Percentiles rank a stretch among this genome's conserved stretches.
phyloP scores from a whole-genome alignment of 306 rosid species.

The Vigna reflexopilosa region DNA sequence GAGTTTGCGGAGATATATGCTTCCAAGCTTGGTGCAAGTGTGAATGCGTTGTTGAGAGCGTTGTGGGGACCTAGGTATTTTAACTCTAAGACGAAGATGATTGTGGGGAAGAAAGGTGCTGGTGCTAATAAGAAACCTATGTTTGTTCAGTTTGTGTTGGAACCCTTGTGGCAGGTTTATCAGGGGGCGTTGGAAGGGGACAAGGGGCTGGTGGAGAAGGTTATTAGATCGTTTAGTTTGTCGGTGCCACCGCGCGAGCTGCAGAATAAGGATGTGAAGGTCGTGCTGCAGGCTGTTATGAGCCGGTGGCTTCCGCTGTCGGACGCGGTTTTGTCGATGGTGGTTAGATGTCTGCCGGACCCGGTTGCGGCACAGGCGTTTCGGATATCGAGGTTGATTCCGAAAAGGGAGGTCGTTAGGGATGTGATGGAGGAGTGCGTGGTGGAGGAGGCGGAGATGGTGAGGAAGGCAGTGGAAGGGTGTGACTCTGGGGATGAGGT shows the following conservation, averaged over 20 bases:
- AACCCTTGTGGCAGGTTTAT: constrained; percentile 85
- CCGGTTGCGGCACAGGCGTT: constrained; percentile 70
- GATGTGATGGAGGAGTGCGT: constrained; percentile 38
- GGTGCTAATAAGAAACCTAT: constrained; percentile 67
- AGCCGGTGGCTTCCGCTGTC: constrained; percentile 92
- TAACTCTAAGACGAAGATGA: constrained; percentile 75
- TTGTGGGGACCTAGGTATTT: constrained; percentile 80
- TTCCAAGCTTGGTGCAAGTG: constrained; percentile 76
- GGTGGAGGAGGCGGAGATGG: constrained; percentile 58
- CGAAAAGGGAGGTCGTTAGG: constrained; percentile 52
- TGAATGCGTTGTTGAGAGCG: constrained; percentile 62
- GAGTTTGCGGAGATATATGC: constrained; percentile 78
- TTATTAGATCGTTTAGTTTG: constrained; percentile 73
- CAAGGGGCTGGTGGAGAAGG: constrained; percentile 65
- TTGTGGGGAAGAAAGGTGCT: constrained; percentile 73
- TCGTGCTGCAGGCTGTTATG: constrained; percentile 79
- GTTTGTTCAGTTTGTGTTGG: constrained; percentile 92
- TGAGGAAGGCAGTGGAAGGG: constrained; percentile 62
- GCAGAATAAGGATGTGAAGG: constrained; percentile 77
- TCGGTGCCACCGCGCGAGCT: constrained; percentile 67
- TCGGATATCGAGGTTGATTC: constrained; percentile 71
- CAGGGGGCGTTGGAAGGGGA: constrained; percentile 63
- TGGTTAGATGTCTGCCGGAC: constrained; percentile 72
- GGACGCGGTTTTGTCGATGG: constrained; percentile 73
- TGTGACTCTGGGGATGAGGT: constrained; percentile 76